A percentile compares a stretch with the other conserved stretches of the same genome.
Conservation (phyloP, 2,329 filamentous ascomycete species). For the Colletotrichum filicis region DNA sequence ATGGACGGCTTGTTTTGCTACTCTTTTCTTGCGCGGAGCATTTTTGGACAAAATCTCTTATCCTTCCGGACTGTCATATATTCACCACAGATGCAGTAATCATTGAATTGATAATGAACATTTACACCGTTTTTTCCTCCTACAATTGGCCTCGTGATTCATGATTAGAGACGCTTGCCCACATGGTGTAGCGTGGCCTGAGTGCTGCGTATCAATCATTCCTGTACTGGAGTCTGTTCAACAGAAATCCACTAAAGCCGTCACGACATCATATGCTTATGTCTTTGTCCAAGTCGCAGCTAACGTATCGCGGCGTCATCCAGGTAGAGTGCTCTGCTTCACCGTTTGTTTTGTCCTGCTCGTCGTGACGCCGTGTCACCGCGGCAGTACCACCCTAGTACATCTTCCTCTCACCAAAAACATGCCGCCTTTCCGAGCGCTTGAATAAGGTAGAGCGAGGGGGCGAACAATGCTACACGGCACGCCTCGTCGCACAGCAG, state of each 20-base stretch:
- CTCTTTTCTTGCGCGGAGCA: background rate
- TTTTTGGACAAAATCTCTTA: slow-evolving; percentile 7
- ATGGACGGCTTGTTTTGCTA: slow-evolving; percentile 12
- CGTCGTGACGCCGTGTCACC: background rate
- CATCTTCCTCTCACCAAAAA: background rate
- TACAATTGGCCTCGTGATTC: too few species aligned
- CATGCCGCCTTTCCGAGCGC: background rate
- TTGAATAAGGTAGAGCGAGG: background rate
- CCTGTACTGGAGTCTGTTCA: background rate
- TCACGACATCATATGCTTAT: background rate
- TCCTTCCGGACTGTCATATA: slow-evolving; percentile 22
- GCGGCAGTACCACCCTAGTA: background rate
- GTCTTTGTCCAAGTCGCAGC: background rate
- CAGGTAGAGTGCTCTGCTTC: background rate
- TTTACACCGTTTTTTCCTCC: background rate
- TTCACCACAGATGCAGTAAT: slow-evolving; percentile 28
- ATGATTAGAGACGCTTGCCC: background rate
- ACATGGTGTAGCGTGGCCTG: background rate
- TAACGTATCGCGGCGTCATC: background rate
- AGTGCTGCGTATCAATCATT: background rate
- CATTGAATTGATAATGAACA: slow-evolving; percentile 27
- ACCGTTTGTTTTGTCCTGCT: background rate
- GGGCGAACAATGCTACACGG: background rate
- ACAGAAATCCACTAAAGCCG: background rate
- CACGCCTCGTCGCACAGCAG: background rate